These are phyloP conservation scores for Elaeagnus macrophylla DNA, from an alignment of 306 rosid genomes.

Conservation along the genomic window DNA sequence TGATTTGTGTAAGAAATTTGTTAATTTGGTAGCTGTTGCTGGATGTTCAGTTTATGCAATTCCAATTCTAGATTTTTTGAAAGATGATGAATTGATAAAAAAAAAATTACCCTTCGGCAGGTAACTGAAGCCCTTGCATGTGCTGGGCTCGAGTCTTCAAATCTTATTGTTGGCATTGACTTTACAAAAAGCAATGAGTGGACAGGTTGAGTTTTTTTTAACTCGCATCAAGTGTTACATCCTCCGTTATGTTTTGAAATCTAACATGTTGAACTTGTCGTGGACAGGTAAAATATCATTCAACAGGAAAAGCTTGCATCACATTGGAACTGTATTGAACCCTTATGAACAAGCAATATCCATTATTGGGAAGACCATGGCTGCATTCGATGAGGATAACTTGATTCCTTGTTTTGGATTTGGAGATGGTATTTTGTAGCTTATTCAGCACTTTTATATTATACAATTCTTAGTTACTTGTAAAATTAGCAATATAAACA, in stretches of 20 bases:
- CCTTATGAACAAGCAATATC: conserved; percentile 95
- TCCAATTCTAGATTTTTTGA: neutral
- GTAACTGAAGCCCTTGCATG: conserved; percentile 86
- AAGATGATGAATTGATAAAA: neutral
- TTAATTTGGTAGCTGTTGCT: neutral
- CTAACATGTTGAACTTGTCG: conserved; percentile 30
- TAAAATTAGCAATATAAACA: conserved; percentile 12
- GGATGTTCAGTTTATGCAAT: neutral
- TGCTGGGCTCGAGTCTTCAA: conserved; percentile 96
- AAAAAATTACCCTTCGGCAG: conserved; percentile 29
- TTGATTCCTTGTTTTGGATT: conserved; percentile 92
- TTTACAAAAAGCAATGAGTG: conserved; percentile 96
- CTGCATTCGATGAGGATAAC: conserved; percentile 86
- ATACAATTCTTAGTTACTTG: neutral
- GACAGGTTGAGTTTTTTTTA: conserved; percentile 56
- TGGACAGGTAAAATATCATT: conserved; percentile 53
- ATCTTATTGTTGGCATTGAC: conserved; percentile 90
- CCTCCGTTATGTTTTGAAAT: conserved; percentile 11
- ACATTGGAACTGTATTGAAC: conserved; percentile 56
- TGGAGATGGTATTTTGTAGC: conserved; percentile 66
- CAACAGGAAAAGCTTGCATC: conserved; percentile 69
- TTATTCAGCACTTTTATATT: conserved; percentile 3
- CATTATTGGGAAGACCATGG: conserved; percentile 82
- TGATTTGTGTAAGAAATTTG: neutral
- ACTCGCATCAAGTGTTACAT: neutral